Base-by-base conservation (phyloP, 805 yeast genomes). In the Starmerella potacharoeniae region DNA sequence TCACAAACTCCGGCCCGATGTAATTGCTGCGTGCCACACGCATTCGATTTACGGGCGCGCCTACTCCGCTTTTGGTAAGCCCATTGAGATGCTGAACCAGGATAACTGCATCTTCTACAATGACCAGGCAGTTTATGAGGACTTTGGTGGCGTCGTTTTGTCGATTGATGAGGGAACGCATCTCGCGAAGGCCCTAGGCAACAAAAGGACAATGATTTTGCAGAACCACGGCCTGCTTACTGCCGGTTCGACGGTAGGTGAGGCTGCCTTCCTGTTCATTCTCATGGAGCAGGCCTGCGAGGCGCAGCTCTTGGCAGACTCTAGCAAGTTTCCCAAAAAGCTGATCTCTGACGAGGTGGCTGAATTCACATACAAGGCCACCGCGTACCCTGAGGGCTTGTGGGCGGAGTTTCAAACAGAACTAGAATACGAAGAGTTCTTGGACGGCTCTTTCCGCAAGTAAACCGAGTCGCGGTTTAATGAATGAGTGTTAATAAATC, bases 81-180 rank as follows among this genome's bases (percentile, higher is more conserved):
- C 81, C 13, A 71, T 86, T 59, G 90, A 84, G 57, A 86, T 86
- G 93, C 64, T 86, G 58, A 84, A 81, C 69, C 95, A 86, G 71
- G 95, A 86, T 62, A 83, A 73, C 4, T 84, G 90, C 66, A 71
- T 74, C 10, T 79, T 86, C 62, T 82, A 82, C 73, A 77, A 81
- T 37, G 71, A 72, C 49, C 93, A 84, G 58, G 68, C 81, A 1
- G 89, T 86, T 4, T 84, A 83, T 68, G 56, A 64, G 17, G 78
- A 79, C 65, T 85, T 84, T 67, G 93, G 93, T 34, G 95, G 95
- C 41, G 86, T 86, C 54, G 95, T 88, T 0, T 62, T 84, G 31
- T 85, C 82, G 61, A 73, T 69, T 28, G 78, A 75, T 51, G 90
- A 84, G 66, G 89, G 89, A 33, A 63, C 67, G 46, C 75, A 74